Percentiles rank a stretch among this genome's conserved stretches.
Evolutionary conservation across 2,329 filamentous ascomycete species (phyloP).

Genomic region (Delphinella strobiligena): DNA sequence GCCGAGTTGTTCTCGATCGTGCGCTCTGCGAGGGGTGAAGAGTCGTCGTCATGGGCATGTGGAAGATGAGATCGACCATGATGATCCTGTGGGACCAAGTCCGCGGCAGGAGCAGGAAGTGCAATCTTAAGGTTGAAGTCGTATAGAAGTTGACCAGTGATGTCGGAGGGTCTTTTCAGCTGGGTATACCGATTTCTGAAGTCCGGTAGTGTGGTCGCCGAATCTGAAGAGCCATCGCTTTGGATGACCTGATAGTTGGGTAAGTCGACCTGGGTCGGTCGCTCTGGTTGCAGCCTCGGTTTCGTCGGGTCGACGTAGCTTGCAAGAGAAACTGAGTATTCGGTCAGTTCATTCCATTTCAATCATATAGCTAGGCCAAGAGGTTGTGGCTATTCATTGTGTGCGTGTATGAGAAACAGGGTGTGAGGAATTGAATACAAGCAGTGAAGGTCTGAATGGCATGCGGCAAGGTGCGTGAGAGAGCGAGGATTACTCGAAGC

Average conservation of each 20-base stretch:
- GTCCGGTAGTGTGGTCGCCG: conserved; percentile 4
- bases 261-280: conserved; percentile 3
- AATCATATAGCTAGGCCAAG: no score
- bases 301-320: conserved; percentile 8
- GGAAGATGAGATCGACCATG: conserved; percentile 9
- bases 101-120: conserved; percentile 25
- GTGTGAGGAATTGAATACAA: no score
- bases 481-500: no score
- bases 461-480: no score
- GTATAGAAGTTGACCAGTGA: conserved; percentile 8
- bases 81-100: conserved; percentile 23
- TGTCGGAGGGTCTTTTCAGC: conserved; percentile 3
- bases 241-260: conserved; percentile 1
- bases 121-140: conserved; percentile 29
- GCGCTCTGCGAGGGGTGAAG: conserved; percentile 1
- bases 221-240: not conserved
- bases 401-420: no score
- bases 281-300: conserved; percentile 6
- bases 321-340: not conserved
- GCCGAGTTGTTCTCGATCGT: conserved; percentile 22
- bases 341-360: not conserved
- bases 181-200: conserved; percentile 4
- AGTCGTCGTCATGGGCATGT: conserved; percentile 6
- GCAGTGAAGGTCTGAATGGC: no score
- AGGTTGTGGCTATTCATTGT: no score